Evolutionary conservation across 805 yeast genomes (phyloP).

Genomic region (Saitoella complicata): DNA sequence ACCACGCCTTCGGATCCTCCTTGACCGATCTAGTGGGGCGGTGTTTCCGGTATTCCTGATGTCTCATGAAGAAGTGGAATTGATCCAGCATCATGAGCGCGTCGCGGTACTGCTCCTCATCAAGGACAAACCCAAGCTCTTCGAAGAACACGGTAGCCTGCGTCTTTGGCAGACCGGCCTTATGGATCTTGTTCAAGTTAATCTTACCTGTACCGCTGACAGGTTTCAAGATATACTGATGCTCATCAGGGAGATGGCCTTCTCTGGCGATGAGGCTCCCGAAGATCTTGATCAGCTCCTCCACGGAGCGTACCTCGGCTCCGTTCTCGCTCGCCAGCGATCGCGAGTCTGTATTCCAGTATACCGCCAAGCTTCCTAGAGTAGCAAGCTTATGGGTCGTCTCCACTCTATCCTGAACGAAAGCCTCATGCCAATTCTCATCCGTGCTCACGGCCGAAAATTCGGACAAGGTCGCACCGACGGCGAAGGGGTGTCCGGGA

Average conservation of each 20-base stretch:
- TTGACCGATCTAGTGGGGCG: conserved; percentile 39
- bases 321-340: conserved; percentile 27
- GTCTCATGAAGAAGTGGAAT: conserved; percentile 59
- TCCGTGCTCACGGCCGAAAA: conserved; percentile 85
- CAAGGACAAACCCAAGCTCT: conserved; percentile 74
- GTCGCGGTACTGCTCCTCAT: conserved; percentile 71
- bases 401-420: conserved; percentile 51
- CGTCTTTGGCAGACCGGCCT: conserved; percentile 44
- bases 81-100: conserved; percentile 66
- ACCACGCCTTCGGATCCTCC: conserved; percentile 69
- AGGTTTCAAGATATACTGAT: conserved; percentile 48
- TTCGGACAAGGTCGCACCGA: conserved; percentile 73
- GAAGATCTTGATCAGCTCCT: conserved; percentile 24
- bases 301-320: conserved; percentile 27
- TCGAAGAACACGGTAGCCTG: conserved; percentile 65
- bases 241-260: conserved; percentile 11
- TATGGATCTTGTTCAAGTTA: conserved; percentile 66
- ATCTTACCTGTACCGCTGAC: conserved; percentile 78
- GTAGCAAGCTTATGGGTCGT: conserved; percentile 52
- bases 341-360: conserved; percentile 60
- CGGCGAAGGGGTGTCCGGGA: conserved; percentile 59
- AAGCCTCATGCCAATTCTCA: conserved; percentile 67
- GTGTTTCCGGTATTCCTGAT: conserved; percentile 53
- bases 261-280: neutral
- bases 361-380: conserved; percentile 55